Evolutionary conservation across 1,139 yeast species (phyloP).

Genomic region (Suhomyces maxii): DNA sequence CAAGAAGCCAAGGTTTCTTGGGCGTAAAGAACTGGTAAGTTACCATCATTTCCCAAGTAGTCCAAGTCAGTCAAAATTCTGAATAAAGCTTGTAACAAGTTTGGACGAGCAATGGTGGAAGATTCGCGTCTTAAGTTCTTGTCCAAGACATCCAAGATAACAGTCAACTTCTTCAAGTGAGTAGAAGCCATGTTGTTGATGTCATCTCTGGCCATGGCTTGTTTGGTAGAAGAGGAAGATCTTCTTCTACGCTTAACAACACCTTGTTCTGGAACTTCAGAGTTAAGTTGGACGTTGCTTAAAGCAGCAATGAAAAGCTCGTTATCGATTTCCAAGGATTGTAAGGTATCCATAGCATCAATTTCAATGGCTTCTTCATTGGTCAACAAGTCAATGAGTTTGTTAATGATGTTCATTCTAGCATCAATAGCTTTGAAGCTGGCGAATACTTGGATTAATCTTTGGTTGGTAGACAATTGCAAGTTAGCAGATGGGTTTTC

Average conservation of each 20-base stretch:
- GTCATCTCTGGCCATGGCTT: slow-evolving; percentile 70
- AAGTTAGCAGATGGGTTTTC: slow-evolving; percentile 43
- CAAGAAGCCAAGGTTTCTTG: slow-evolving; percentile 90
- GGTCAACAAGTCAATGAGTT: slow-evolving; percentile 57
- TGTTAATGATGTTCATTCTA: slow-evolving; percentile 57
- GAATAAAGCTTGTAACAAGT: slow-evolving; percentile 59
- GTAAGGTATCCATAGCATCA: slow-evolving; percentile 57
- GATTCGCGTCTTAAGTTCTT: slow-evolving; percentile 30
- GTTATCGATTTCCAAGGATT: slow-evolving; percentile 46
- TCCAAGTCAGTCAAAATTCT: slow-evolving; percentile 80
- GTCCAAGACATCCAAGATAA: slow-evolving; percentile 79
- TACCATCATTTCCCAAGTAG: slow-evolving; percentile 86
- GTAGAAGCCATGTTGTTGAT: slow-evolving; percentile 71
- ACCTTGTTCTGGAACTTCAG: slow-evolving; percentile 46
- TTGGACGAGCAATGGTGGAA: slow-evolving; percentile 39
- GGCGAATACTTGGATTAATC: slow-evolving; percentile 55
- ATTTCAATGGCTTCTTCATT: slow-evolving; percentile 40
- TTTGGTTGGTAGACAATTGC: slow-evolving; percentile 54
- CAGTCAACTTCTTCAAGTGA: slow-evolving; percentile 76
- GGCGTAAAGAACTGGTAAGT: slow-evolving; percentile 84
- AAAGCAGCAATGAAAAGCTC: slow-evolving; percentile 50
- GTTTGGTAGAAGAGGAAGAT: slow-evolving; percentile 73
- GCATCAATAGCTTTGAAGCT: slow-evolving; percentile 53
- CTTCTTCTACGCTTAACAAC: slow-evolving; percentile 76
- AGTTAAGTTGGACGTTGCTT: slow-evolving; percentile 47